Conservation (phyloP, 164 flowering plant genomes). For the Chloranthus sessilifolius region DNA sequence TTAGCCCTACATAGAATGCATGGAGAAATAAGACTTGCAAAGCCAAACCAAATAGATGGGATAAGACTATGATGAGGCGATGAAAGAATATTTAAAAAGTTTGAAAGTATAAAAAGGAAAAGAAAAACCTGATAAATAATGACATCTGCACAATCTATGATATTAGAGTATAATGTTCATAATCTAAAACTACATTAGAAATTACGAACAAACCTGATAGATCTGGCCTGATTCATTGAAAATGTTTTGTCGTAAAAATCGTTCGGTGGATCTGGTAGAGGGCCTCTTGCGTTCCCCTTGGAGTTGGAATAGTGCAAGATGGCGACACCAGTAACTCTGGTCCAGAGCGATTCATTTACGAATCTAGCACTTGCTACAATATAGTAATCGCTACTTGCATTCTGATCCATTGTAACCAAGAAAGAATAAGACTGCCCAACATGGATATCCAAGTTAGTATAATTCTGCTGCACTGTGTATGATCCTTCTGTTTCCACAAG, state of each 20-base stretch:
- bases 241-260: constrained; percentile 46
- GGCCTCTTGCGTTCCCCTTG: constrained; percentile 58
- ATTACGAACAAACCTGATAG: constrained; percentile 51
- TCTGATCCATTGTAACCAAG: constrained; percentile 71
- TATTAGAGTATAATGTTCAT: neutral
- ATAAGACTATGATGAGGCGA: too few relatives aligned
- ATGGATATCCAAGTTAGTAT: constrained; percentile 57
- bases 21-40: too few relatives aligned
- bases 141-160: neutral
- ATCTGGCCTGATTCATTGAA: constrained; percentile 53
- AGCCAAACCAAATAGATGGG: too few relatives aligned
- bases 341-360: constrained; percentile 63
- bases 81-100: too few relatives aligned
- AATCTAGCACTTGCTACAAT: constrained; percentile 80
- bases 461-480: constrained; percentile 51
- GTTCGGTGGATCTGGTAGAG: constrained; percentile 60
- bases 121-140: constrained; percentile 1
- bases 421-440: constrained; percentile 79
- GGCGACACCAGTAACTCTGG: constrained; percentile 67
- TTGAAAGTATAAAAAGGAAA: neutral
- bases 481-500: constrained; percentile 70
- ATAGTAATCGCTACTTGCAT: constrained; percentile 67
- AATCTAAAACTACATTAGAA: constrained; percentile 1
- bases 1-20: too few relatives aligned
- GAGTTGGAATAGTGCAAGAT: constrained; percentile 72